These are phyloP conservation scores for Tricholoma terreum DNA, from an alignment of 768 basidiomycete species.

Conservation along the genomic window DNA sequence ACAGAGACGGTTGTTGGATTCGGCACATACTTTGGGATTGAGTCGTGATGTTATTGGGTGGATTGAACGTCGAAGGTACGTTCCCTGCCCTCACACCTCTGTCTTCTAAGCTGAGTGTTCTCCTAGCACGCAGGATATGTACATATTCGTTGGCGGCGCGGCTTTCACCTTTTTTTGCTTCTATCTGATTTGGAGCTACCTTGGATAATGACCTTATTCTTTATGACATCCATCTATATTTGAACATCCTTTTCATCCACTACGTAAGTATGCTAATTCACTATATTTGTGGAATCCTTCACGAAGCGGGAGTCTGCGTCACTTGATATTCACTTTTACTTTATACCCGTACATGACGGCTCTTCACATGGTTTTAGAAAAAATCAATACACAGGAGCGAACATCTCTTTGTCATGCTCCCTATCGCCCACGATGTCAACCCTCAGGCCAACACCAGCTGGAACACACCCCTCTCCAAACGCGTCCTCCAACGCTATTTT, in stretches of 20 bases:
- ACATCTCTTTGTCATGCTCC: slow-evolving; percentile 36
- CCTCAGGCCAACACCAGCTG: slow-evolving; percentile 70
- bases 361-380: neutral
- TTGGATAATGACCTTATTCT: slow-evolving; percentile 54
- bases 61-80: slow-evolving; percentile 92
- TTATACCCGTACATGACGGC: neutral
- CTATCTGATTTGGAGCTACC: slow-evolving; percentile 87
- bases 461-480: slow-evolving; percentile 74
- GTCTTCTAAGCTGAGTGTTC: slow-evolving; percentile 3
- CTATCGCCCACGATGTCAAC: slow-evolving; percentile 54
- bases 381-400: slow-evolving; percentile 26
- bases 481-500: slow-evolving; percentile 68
- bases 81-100: slow-evolving; percentile 7
- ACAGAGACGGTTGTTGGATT: slow-evolving; percentile 76
- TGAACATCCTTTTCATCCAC: slow-evolving; percentile 6
- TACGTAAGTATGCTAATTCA: slow-evolving; percentile 16
- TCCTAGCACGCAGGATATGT: slow-evolving; percentile 88
- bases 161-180: slow-evolving; percentile 91
- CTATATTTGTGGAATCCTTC: neutral
- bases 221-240: neutral
- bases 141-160: slow-evolving; percentile 85
- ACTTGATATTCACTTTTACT: neutral
- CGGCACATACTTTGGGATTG: slow-evolving; percentile 92
- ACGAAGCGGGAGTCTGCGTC: too few species aligned
- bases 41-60: slow-evolving; percentile 94